These are phyloP conservation scores for Talaromyces adpressus DNA, from an alignment of 495 filamentous ascomycete species.

Conservation along the genomic window DNA sequence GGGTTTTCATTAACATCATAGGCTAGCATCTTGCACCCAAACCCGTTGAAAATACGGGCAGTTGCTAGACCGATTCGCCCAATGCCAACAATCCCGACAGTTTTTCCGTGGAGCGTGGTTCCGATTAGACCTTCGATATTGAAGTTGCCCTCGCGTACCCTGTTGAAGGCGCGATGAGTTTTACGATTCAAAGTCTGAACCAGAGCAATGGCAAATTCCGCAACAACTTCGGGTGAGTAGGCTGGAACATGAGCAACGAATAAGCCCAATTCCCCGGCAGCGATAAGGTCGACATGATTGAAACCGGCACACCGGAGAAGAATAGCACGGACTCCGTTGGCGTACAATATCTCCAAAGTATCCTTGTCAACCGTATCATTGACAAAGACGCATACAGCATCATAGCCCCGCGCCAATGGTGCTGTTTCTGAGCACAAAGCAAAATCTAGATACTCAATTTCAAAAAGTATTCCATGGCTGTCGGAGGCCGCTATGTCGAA, in stretches of 20 bases:
- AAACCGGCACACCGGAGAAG: not conserved
- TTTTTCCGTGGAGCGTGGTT: conserved; percentile 42
- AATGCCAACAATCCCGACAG: not conserved
- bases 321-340: not conserved
- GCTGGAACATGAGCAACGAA: conserved; percentile 40
- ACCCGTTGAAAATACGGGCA: not conserved
- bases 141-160: conserved; percentile 68
- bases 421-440: not conserved
- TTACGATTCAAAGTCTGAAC: conserved; percentile 64
- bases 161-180: conserved; percentile 64
- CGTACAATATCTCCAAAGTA: not conserved
- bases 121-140: conserved; percentile 58
- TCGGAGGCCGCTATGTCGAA: not conserved
- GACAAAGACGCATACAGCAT: not conserved
- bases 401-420: not conserved
- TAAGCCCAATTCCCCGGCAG: not conserved
- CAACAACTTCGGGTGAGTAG: conserved; percentile 66
- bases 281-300: not conserved
- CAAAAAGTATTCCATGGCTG: not conserved
- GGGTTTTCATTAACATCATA: not conserved
- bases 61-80: not conserved
- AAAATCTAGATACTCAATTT: not conserved
- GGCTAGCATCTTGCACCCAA: not conserved
- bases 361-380: not conserved
- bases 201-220: conserved; percentile 63